Base-by-base conservation (phyloP, 495 filamentous ascomycete genomes). In the Penicillium alfredii region DNA sequence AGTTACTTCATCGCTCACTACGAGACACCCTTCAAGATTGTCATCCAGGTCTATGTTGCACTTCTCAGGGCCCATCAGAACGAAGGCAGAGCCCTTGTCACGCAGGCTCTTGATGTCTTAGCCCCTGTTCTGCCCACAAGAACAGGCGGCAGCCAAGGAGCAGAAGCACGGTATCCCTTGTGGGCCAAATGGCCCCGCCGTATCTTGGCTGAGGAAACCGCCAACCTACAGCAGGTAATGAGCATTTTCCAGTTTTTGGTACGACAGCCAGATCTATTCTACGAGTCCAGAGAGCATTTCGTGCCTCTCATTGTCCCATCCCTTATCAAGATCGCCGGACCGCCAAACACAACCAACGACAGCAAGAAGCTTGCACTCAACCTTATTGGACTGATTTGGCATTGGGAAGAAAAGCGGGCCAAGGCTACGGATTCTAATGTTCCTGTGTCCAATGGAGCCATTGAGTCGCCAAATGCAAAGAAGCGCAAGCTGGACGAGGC, bases 161-260 rank as follows among this genome's bases (percentile, higher is more conserved):
- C 53, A 5, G 80, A 85, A 60, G 57, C 61, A 10, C 68, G 75
- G n/a, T 76, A 78, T 44, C 81, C 81, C 2, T 66, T 88, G 16
- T 97, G 92, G 93, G 86, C 89, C 2, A 82, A 85, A 47, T 87
- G 89, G 61, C 88, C 93, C 17, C 78, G 88, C 20, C 85, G 86
- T 16, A 95, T 97, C 32, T 63, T 99, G 33, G 80, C 86, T 6
- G 93, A 99, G 60, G 93, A 99, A 56, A 88, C 83, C n/a, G 84
- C 88, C 44, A 99, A 99, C 47, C 72, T 89, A 38, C 90, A 94
- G 61, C 93, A 97, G 63, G 81, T 96, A 58, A 95, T 88, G 21
- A 88, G 85, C 60, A 97, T 99, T 45, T 97, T 96, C 60, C 82
- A 95, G 47, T 99, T 97, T 58, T 66, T 99, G 10, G 93, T 96